Evolutionary conservation across 495 filamentous ascomycete species (phyloP).

Genomic region (Neurospora terricola): DNA sequence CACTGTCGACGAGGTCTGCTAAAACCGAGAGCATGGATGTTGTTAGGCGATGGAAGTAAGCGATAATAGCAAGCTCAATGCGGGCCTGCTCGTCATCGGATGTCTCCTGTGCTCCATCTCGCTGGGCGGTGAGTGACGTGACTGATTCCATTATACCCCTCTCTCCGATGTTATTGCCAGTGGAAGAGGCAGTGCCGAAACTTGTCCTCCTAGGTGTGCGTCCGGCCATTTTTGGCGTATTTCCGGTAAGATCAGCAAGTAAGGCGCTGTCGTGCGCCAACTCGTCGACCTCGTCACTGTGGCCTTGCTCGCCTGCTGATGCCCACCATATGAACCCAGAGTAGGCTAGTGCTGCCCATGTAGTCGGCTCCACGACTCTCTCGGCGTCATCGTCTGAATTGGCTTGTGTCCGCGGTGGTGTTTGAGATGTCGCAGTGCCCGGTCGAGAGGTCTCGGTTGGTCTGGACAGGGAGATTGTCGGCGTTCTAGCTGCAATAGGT

Average conservation of each 20-base stretch:
- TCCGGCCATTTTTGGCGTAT: neutral
- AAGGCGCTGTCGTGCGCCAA: slow-evolving; percentile 36
- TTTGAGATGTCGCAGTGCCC: slow-evolving; percentile 6
- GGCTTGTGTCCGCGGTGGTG: slow-evolving; percentile 3
- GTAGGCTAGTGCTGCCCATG: slow-evolving; percentile 88
- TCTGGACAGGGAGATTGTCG: slow-evolving; percentile 15
- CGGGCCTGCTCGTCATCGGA: slow-evolving; percentile 24
- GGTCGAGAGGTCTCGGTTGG: slow-evolving; percentile 17
- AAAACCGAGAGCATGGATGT: slow-evolving; percentile 58
- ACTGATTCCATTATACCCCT: slow-evolving; percentile 22
- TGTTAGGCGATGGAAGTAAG: slow-evolving; percentile 87
- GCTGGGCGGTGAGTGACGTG: slow-evolving; percentile 24
- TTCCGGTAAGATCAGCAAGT: slow-evolving; percentile 29
- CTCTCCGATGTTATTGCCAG: neutral
- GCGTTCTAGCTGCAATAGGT: slow-evolving; percentile 3
- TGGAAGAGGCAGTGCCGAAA: slow-evolving; percentile 9
- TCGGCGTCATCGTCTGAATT: slow-evolving; percentile 32
- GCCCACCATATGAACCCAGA: slow-evolving; percentile 97
- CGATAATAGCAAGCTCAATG: slow-evolving; percentile 66
- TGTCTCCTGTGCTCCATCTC: slow-evolving; percentile 5
- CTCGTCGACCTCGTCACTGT: slow-evolving; percentile 40
- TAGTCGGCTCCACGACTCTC: slow-evolving; percentile 60
- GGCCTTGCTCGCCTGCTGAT: slow-evolving; percentile 76
- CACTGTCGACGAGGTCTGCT: slow-evolving; percentile 54
- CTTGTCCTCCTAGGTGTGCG: slow-evolving; percentile 20